These are phyloP conservation scores for Zopfia rhizophila DNA, from an alignment of 2,329 filamentous ascomycete species.

Conservation along the genomic window DNA sequence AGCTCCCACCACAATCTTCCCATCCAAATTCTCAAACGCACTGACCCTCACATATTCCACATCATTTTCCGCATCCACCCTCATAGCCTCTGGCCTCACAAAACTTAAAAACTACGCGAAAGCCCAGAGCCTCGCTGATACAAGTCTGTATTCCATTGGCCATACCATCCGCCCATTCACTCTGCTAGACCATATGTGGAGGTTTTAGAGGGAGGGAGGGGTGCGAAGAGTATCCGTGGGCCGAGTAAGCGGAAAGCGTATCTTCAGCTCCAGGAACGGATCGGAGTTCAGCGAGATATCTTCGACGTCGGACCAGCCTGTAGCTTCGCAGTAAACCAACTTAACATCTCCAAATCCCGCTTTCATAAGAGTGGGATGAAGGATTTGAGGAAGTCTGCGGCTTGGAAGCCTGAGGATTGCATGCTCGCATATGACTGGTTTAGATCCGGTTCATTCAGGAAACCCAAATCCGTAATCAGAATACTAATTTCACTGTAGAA, in stretches of 20 bases:
- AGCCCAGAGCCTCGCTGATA: slow-evolving; percentile 49
- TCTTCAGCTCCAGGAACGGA: slow-evolving; percentile 46
- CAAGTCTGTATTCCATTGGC: slow-evolving; percentile 39
- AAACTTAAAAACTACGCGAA: slow-evolving; percentile 50
- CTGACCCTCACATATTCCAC: slow-evolving; percentile 34
- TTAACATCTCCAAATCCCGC: slow-evolving; percentile 44
- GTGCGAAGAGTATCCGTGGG: slow-evolving; percentile 54
- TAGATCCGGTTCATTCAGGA: slow-evolving; percentile 57
- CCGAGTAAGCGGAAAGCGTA: slow-evolving; percentile 50
- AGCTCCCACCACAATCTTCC: slow-evolving; percentile 38
- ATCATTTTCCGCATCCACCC: slow-evolving; percentile 41
- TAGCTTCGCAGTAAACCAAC: slow-evolving; percentile 56
- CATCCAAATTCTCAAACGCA: slow-evolving; percentile 40
- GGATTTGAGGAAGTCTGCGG: slow-evolving; percentile 60
- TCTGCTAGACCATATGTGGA: slow-evolving; percentile 59
- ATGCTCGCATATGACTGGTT: slow-evolving; percentile 56
- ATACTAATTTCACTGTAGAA: slow-evolving; percentile 53
- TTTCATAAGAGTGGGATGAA: slow-evolving; percentile 50
- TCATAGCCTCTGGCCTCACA: slow-evolving; percentile 47
- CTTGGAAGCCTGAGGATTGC: slow-evolving; percentile 57
- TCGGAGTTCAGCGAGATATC: slow-evolving; percentile 47
- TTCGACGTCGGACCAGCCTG: slow-evolving; percentile 50
- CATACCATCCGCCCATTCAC: slow-evolving; percentile 59
- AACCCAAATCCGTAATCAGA: slow-evolving; percentile 51
- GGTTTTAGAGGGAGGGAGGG: slow-evolving; percentile 54